Evolutionary conservation across 495 filamentous ascomycete species (phyloP).

Genomic region (Penicillium argentinense): DNA sequence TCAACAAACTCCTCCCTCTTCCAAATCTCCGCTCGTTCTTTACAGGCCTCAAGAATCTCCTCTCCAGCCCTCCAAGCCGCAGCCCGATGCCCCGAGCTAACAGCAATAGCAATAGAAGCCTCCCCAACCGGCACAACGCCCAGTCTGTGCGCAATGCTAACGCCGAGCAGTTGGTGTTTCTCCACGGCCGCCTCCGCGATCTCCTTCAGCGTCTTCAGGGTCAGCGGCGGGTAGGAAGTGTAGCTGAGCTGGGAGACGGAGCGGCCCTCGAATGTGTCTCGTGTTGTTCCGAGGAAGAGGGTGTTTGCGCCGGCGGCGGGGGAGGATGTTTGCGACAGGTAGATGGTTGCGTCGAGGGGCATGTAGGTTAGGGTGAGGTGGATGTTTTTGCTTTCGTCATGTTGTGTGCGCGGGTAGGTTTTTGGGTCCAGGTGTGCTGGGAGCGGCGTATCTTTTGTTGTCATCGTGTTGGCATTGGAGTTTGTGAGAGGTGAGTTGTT

Average conservation of each 20-base stretch:
- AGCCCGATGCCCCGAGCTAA: conserved; percentile 80
- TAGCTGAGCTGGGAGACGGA: conserved; percentile 79
- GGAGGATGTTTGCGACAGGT: conserved; percentile 68
- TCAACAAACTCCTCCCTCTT: conserved; percentile 91
- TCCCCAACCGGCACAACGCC: conserved; percentile 84
- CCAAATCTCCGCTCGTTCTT: conserved; percentile 89
- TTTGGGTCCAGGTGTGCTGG: conserved; percentile 39
- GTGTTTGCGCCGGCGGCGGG: conserved; percentile 86
- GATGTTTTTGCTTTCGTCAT: conserved; percentile 33
- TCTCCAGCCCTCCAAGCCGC: conserved; percentile 89
- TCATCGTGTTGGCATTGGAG: conserved; percentile 13
- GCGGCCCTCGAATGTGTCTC: conserved; percentile 75
- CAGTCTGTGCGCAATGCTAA: conserved; percentile 84
- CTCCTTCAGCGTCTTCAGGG: conserved; percentile 68
- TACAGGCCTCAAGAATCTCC: conserved; percentile 84
- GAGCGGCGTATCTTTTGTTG: conserved; percentile 14
- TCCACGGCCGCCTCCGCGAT: conserved; percentile 62
- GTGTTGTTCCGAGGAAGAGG: conserved; percentile 84
- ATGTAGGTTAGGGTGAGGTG: conserved; percentile 56
- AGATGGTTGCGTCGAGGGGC: conserved; percentile 56
- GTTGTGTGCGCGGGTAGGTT: conserved; percentile 41
- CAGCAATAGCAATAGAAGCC: conserved; percentile 89
- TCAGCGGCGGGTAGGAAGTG: conserved; percentile 74
- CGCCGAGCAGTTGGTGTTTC: conserved; percentile 63
- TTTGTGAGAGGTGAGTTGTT: not conserved